A percentile compares a stretch with the other conserved stretches of the same genome.
Evolutionary conservation across 495 filamentous ascomycete species (phyloP).

Genomic region (Oidiodendron maius): DNA sequence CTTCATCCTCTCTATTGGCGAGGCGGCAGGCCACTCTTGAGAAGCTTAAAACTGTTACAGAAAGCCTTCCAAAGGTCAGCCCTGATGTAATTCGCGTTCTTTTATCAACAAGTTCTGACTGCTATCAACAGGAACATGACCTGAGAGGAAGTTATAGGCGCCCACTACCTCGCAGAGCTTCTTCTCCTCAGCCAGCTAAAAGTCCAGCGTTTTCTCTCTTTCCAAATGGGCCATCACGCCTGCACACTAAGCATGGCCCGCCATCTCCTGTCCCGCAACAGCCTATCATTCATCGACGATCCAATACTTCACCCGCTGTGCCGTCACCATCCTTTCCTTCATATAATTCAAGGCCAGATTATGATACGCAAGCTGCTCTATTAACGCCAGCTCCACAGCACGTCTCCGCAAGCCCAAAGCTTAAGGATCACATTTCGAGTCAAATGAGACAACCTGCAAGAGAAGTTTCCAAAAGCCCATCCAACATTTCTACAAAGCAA

Average conservation of each 20-base stretch:
- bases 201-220: constrained; percentile 62
- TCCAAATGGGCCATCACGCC: constrained; percentile 41
- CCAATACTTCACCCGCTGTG: constrained; percentile 52
- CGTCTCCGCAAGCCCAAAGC: constrained; percentile 5
- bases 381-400: constrained; percentile 1
- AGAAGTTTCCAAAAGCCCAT: background rate
- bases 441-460: constrained; percentile 5
- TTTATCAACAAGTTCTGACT: constrained; percentile 13
- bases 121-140: constrained; percentile 18
- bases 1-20: constrained; percentile 47
- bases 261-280: constrained; percentile 27
- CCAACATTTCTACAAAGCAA: background rate
- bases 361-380: constrained; percentile 13
- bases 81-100: constrained; percentile 14
- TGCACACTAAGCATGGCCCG: constrained; percentile 6
- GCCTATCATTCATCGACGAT: constrained; percentile 39
- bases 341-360: constrained; percentile 16
- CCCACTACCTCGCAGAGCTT: constrained; percentile 39
- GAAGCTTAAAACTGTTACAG: constrained; percentile 49
- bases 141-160: constrained; percentile 20
- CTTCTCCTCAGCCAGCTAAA: constrained; percentile 52
- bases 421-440: constrained; percentile 8
- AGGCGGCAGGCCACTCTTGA: constrained; percentile 65
- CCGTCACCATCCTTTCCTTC: constrained; percentile 35
- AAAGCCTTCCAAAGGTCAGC: constrained; percentile 30